Evolutionary conservation across 2,329 filamentous ascomycete genomes (phyloP).

Genomic region (Stachybotrys chartarum): DNA sequence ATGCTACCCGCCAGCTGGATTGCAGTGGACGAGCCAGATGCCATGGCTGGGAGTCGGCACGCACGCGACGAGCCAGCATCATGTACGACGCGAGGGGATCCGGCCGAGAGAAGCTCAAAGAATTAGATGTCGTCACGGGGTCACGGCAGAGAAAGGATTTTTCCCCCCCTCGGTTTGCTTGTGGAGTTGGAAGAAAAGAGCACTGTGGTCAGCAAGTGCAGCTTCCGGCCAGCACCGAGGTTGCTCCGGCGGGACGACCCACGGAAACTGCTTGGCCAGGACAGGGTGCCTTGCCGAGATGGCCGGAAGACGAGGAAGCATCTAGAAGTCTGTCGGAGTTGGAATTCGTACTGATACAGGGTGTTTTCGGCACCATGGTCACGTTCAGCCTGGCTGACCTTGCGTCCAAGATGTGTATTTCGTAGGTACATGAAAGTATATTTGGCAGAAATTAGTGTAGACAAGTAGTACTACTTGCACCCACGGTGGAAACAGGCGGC

Average conservation of each 20-base stretch:
- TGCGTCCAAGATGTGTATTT: too few species aligned
- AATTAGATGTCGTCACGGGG: background rate
- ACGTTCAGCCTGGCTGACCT: too few species aligned
- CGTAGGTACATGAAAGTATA: too few species aligned
- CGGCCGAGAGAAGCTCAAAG: constrained; percentile 4
- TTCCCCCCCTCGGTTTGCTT: background rate
- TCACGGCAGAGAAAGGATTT: constrained; percentile 2
- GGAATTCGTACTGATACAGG: too few species aligned
- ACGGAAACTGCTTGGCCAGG: too few species aligned
- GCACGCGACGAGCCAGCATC: constrained; percentile 26
- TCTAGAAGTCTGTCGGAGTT: too few species aligned
- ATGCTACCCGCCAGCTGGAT: constrained; percentile 23
- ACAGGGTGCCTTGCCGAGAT: too few species aligned
- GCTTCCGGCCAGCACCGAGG: background rate
- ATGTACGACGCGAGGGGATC: constrained; percentile 15
- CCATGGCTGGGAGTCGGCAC: constrained; percentile 28
- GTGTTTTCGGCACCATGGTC: too few species aligned
- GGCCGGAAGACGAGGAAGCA: too few species aligned
- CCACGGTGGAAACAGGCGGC: too few species aligned
- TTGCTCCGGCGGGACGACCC: background rate
- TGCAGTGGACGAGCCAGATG: constrained; percentile 32
- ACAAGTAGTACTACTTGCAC: too few species aligned
- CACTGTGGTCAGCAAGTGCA: background rate
- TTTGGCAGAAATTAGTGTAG: too few species aligned
- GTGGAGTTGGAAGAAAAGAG: background rate